Conservation (phyloP, 352 stramenopile genomes). For the Globisporangium cystogenes region DNA sequence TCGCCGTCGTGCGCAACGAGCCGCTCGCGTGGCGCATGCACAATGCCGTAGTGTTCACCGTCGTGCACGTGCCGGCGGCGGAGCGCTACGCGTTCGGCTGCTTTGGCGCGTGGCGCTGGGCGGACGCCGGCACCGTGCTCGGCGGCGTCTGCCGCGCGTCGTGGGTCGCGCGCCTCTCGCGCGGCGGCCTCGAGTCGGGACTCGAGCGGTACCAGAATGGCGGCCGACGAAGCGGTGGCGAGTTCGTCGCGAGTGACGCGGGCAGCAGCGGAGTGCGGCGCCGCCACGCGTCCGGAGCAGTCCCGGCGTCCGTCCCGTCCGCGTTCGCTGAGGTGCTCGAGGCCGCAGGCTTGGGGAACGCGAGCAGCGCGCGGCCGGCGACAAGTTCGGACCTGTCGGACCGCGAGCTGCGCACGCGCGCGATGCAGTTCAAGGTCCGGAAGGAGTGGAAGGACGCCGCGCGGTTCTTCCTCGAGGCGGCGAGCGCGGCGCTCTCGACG, state of each 20-base stretch:
- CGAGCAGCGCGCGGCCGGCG: slow-evolving; percentile 5
- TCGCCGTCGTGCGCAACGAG: slow-evolving; percentile 58
- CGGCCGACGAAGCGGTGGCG: neutral
- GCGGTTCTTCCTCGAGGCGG: slow-evolving; percentile 44
- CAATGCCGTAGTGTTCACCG: slow-evolving; percentile 56
- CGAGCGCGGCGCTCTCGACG: slow-evolving; percentile 24
- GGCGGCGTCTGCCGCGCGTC: slow-evolving; percentile 37
- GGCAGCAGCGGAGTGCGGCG: neutral
- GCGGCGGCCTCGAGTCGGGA: slow-evolving; percentile 41
- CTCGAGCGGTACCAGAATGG: slow-evolving; percentile 37
- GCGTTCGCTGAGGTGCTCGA: slow-evolving; percentile 10
- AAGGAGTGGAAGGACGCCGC: slow-evolving; percentile 64
- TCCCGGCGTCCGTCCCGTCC: neutral
- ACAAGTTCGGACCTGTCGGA: slow-evolving; percentile 27
- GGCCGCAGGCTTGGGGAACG: slow-evolving; percentile 1
- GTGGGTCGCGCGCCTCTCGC: slow-evolving; percentile 44
- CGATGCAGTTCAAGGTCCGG: slow-evolving; percentile 63
- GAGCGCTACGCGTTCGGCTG: slow-evolving; percentile 63
- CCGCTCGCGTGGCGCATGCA: slow-evolving; percentile 52
- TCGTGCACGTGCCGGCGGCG: slow-evolving; percentile 54
- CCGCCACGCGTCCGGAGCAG: neutral
- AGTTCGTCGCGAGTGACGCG: neutral
- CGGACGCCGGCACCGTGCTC: slow-evolving; percentile 39
- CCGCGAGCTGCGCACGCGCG: slow-evolving; percentile 45
- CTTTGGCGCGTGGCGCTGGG: slow-evolving; percentile 72